Percentiles rank a stretch among this genome's conserved stretches.
phyloP scores from a whole-genome alignment of 1,284 basidiomycete species.

The Leccinum pallidistipes region DNA sequence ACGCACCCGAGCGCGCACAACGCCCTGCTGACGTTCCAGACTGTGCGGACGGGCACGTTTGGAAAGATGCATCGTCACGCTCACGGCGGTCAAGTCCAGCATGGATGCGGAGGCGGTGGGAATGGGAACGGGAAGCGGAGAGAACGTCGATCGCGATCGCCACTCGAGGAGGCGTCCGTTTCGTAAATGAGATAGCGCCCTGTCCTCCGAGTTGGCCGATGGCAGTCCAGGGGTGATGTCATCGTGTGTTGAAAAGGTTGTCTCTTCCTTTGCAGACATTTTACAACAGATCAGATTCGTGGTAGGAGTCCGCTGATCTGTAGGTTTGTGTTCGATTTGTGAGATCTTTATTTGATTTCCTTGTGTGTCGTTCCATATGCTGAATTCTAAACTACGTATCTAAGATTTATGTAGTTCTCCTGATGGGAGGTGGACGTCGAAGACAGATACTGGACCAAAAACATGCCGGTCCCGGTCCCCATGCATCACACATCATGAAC shows the following conservation, averaged over 20 bases:
- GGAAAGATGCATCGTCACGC: slow-evolving; percentile 5
- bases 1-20: slow-evolving; percentile 44
- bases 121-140: neutral
- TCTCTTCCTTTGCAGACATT: too few species aligned
- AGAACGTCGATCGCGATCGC: neutral
- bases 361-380: too few species aligned
- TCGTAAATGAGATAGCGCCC: neutral
- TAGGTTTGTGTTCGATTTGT: too few species aligned
- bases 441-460: neutral
- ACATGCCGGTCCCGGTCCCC: neutral
- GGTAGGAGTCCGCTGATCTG: too few species aligned
- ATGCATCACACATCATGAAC: slow-evolving; percentile 10
- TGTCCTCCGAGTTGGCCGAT: neutral
- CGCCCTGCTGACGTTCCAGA: slow-evolving; percentile 25
- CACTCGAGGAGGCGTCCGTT: neutral
- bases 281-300: too few species aligned
- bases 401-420: too few species aligned
- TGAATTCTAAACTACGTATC: too few species aligned
- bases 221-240: too few species aligned
- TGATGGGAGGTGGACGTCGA: neutral
- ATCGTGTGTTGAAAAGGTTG: too few species aligned
- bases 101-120: neutral
- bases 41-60: slow-evolving; percentile 15
- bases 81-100: neutral
- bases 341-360: too few species aligned